phyloP scores from a whole-genome alignment of 148 eudicot genomes.

The Pharnaceum exiguum region DNA sequence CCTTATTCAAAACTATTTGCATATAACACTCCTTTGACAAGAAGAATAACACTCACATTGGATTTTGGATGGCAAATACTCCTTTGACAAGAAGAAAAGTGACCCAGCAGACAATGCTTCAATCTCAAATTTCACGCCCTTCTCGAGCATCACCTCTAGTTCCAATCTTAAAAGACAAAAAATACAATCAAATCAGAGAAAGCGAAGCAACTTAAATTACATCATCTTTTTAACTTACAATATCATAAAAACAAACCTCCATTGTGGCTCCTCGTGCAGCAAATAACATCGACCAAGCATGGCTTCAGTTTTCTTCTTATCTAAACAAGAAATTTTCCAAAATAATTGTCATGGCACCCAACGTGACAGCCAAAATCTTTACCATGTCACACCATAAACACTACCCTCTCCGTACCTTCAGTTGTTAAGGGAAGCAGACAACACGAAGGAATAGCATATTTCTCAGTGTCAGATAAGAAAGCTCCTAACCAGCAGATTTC shows the following conservation, averaged over 20 bases:
- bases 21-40: too few species aligned
- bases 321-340: too few species aligned
- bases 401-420: constrained; percentile 44
- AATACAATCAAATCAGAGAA: constrained; percentile 15
- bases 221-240: neutral
- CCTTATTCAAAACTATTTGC: too few species aligned
- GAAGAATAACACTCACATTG: too few species aligned
- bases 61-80: constrained; percentile 79
- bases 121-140: constrained; percentile 89
- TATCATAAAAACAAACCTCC: constrained; percentile 53
- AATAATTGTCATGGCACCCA: too few species aligned
- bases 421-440: constrained; percentile 85
- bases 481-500: constrained; percentile 87
- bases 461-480: constrained; percentile 67
- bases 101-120: constrained; percentile 84
- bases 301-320: constrained; percentile 64
- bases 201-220: neutral
- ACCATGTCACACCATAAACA: too few species aligned
- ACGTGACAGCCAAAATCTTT: too few species aligned
- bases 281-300: constrained; percentile 77
- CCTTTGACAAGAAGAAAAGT: constrained; percentile 67
- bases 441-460: constrained; percentile 60
- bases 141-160: constrained; percentile 68
- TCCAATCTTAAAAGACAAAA: constrained; percentile 45
- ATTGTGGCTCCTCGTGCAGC: constrained; percentile 59